A percentile compares a stretch with the other conserved stretches of the same genome.
Evolutionary conservation across 345 rosid genomes (phyloP).

Genomic region (Balakata baccata): DNA sequence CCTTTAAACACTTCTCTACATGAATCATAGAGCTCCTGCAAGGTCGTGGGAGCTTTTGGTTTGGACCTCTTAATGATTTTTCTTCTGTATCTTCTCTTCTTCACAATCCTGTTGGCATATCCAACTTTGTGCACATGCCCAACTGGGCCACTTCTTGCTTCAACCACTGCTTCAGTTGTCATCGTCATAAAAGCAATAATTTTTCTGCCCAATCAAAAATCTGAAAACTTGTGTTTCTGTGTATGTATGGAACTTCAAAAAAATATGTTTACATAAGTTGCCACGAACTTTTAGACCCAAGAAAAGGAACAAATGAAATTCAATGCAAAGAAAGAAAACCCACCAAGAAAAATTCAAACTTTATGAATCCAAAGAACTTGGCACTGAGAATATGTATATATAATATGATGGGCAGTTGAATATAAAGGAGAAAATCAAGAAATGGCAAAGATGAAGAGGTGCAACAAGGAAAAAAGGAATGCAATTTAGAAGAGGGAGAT

Average conservation of each 20-base stretch:
- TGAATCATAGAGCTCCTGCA: constrained; percentile 48
- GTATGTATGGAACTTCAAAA: too few relatives aligned
- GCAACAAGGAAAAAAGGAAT: not conserved
- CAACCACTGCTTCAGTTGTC: constrained; percentile 37
- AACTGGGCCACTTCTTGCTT: constrained; percentile 28
- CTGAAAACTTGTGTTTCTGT: too few relatives aligned
- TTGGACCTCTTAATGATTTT: not conserved
- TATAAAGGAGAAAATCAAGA: too few relatives aligned
- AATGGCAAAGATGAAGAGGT: not conserved
- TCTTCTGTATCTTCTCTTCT: constrained; percentile 32
- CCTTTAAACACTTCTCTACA: constrained; percentile 54
- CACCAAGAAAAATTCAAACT: not conserved
- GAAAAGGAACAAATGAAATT: not conserved
- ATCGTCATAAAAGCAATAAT: not conserved
- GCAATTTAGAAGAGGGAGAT: not conserved
- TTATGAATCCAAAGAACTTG: too few relatives aligned
- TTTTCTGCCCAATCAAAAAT: not conserved
- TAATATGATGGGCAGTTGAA: too few relatives aligned
- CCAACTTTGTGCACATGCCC: constrained; percentile 33
- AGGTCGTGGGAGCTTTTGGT: constrained; percentile 14
- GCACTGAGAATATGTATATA: too few relatives aligned
- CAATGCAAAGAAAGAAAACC: not conserved
- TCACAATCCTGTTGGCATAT: constrained; percentile 26
- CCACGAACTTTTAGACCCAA: not conserved
- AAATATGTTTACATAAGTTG: too few relatives aligned